Conservation (phyloP, 202 grass and related monocot genomes). For the Dendrocalamus latiflorus region DNA sequence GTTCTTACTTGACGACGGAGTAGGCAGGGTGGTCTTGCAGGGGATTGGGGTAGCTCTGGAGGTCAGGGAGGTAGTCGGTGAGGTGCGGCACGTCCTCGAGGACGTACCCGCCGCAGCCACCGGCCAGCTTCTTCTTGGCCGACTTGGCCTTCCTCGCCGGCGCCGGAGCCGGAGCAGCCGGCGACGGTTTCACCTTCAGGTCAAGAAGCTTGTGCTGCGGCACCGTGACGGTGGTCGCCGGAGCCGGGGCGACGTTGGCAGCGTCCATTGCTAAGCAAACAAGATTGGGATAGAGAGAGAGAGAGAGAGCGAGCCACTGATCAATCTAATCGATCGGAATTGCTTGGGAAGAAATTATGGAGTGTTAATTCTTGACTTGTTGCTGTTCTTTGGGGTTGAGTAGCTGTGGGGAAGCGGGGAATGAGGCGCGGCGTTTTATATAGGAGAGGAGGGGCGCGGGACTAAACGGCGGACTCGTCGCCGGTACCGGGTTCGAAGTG, state of each 20-base stretch:
- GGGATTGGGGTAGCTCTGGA: conserved; percentile 75
- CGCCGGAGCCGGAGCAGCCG: too few relatives aligned
- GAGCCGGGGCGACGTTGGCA: conserved; percentile 1
- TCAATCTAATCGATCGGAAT: too few relatives aligned
- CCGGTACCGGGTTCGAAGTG: background rate
- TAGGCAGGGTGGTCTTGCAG: conserved; percentile 87
- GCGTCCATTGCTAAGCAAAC: conserved; percentile 18
- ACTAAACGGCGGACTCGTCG: too few relatives aligned
- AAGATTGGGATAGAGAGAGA: background rate
- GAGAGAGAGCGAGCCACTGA: too few relatives aligned
- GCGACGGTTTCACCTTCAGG: background rate
- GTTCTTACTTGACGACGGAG: conserved; percentile 92
- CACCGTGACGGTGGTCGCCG: background rate
- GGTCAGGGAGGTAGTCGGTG: conserved; percentile 52
- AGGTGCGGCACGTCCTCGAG: conserved; percentile 82
- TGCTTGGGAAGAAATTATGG: background rate
- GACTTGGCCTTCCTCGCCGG: conserved; percentile 27
- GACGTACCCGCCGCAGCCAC: conserved; percentile 54
- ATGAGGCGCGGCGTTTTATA: background rate
- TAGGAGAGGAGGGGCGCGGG: too few relatives aligned
- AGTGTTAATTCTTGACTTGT: background rate
- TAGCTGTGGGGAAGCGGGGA: background rate
- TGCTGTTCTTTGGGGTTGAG: background rate
- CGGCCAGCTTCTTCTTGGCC: conserved; percentile 48
- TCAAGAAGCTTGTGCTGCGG: conserved; percentile 29